Evolutionary conservation across 805 yeast species (phyloP), one percentile per base, ranked within the genome.

Genomic region (Candida adriatica): DNA sequence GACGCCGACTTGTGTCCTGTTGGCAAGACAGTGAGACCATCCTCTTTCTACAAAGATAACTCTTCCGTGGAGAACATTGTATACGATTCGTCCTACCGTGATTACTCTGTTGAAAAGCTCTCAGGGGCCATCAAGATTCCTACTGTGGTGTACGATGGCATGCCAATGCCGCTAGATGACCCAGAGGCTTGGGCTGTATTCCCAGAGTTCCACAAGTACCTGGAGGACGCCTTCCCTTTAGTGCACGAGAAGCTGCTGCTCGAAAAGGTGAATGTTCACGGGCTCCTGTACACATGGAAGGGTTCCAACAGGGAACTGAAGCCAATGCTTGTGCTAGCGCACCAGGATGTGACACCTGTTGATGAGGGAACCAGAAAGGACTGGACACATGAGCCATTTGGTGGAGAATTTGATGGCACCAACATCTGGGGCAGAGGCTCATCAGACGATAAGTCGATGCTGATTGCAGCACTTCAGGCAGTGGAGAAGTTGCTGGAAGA

Each of bases 321-420:
- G 48, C 94, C 94, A 9, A 42, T 77, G 13, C 48, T 84, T 54
- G 59, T 82, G 30, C 70, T 79, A 45, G 88, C 87, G 1, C 94
- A 84, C 49, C 80, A 74, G 53, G 94, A 83, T 49, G 83, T 78
- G 6, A 94, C 83, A 14, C 94, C 94, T 1, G 79, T 81, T 7
- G 81, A 75, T 43, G 52, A 56, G 16, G 71, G 67, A 15, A 73
- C 86, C 0, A 56, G 66, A 33, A 52, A 48, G 17, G 60, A 70
- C 31, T 84, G 94, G 94, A 55, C 59, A 1, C 62, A 73, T 49
- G 75, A 71, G 5, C 92, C 94, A 4, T 80, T 76, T 39, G 50
- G 63, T 23, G 84, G 82, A 14, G 58, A 66, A 42, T 77, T 61
- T 45, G 87, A 81, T 46, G 88, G 86, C 3, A 60, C 64, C 18